Conservation (phyloP, 345 rosid species). For the Populus deltoides region DNA sequence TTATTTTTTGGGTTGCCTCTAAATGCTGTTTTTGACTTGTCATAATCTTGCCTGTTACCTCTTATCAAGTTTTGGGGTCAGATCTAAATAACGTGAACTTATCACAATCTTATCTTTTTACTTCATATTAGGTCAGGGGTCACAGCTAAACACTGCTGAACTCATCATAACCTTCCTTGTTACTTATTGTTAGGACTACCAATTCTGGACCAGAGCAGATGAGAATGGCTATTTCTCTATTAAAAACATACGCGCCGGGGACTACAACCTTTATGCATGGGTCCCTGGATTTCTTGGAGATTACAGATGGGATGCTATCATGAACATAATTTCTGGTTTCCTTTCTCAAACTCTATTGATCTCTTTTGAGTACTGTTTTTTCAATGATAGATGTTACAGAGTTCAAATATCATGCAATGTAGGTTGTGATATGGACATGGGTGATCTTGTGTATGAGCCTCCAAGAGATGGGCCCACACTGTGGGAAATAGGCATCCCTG, state of each 20-base stretch:
- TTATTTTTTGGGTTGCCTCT: not conserved
- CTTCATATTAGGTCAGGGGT: not conserved
- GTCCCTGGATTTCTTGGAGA: conserved; percentile 89
- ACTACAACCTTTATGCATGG: conserved; percentile 77
- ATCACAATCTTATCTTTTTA: not conserved
- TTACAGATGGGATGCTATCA: conserved; percentile 41
- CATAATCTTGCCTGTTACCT: not conserved
- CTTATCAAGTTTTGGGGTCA: too few relatives aligned
- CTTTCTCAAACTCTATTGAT: not conserved
- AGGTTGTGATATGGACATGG: conserved; percentile 59
- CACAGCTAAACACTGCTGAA: not conserved
- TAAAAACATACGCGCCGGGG: conserved; percentile 42
- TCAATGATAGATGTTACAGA: not conserved
- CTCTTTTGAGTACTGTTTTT: not conserved
- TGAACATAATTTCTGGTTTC: conserved; percentile 58
- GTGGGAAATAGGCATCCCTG: conserved; percentile 94
- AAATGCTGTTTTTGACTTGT: not conserved
- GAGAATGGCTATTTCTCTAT: conserved; percentile 60
- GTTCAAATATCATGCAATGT: not conserved
- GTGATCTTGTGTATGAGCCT: conserved; percentile 67
- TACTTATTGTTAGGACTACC: conserved; percentile 54
- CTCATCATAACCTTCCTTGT: not conserved
- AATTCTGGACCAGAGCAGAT: conserved; percentile 77
- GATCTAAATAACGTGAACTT: not conserved
- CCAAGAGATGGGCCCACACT: conserved; percentile 89